Conservation (phyloP, 768 basidiomycete genomes). For the Kwoniella shandongensis region DNA sequence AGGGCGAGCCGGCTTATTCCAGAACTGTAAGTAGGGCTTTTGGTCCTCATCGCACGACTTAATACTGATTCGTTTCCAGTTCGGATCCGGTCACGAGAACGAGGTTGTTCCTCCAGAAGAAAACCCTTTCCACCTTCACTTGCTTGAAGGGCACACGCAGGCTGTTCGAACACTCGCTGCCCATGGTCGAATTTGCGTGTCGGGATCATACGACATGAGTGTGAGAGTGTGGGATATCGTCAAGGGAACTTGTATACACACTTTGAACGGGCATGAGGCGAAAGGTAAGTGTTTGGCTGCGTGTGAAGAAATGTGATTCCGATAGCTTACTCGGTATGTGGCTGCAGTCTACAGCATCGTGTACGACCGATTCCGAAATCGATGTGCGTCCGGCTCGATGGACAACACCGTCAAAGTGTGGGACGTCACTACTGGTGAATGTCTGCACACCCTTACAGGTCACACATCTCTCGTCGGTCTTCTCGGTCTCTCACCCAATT, state of each 20-base stretch:
- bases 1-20: conserved; percentile 60
- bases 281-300: conserved; percentile 62
- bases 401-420: conserved; percentile 95
- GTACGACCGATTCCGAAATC: conserved; percentile 77
- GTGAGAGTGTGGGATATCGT: conserved; percentile 95
- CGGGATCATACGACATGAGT: conserved; percentile 92
- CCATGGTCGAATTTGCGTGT: conserved; percentile 82
- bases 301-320: conserved; percentile 6
- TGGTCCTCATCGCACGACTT: too few relatives aligned
- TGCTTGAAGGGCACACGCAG: conserved; percentile 84
- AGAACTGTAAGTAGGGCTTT: conserved; percentile 22
- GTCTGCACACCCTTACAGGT: conserved; percentile 75
- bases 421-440: conserved; percentile 79
- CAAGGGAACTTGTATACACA: conserved; percentile 75
- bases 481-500: conserved; percentile 80
- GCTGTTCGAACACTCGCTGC: conserved; percentile 92
- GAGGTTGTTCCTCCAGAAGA: conserved; percentile 50
- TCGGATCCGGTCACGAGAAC: background rate
- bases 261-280: conserved; percentile 82
- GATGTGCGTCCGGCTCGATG: conserved; percentile 97
- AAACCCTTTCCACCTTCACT: conserved; percentile 86
- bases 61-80: too few relatives aligned
- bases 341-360: conserved; percentile 90
- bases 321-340: background rate
- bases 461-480: conserved; percentile 95